Base-by-base conservation (phyloP, 1,284 basidiomycete species). In the Pseudozyma hubeiensis region DNA sequence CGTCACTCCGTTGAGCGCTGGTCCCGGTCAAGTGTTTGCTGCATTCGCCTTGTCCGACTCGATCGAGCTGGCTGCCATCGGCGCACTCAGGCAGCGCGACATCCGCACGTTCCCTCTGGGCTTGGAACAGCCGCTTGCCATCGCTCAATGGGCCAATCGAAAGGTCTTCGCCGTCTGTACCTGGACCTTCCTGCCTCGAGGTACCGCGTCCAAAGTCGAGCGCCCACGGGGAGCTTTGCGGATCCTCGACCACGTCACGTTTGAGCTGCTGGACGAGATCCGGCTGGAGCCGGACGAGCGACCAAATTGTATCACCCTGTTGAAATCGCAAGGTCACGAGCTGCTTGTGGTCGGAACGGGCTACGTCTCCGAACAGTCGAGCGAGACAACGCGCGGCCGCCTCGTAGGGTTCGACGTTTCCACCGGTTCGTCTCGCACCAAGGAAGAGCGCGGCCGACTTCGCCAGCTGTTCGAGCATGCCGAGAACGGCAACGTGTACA, bases 71-170 rank as follows among this genome's bases (percentile, higher is more conserved):
- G 77, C 76, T 5, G 63, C 67, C 3, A 62, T 85, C n/a, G 75
- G 83, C 29, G 71, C 75, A 5, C 58, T 83, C 37, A 73, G 77
- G 55, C 69, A 79, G 35, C 62, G 82, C n/a, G 81, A 85, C 55
- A 65, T 85, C 35, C 66, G 74, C 19, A 82, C 84, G 9, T 64
- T 85, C 39, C 72, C 77, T 7, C 77, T 86, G 17, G 85, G 82
- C 11, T 75, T 80, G 10, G 75, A 84, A 41, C 84, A 85, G 47
- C 84, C 85, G 0, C 61, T 81, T 4, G 69, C 80, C n/a, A 79
- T 86, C 45, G 67, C 79, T 7, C 62, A 80, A 39, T 78, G 81
- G 37, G 40, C 44, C 3, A 29, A 50, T 9, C 62, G 65, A 11
- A 34, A 53, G 11, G 35, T 65, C 17, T 66, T 79, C 24, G 77